Evolutionary conservation across 768 basidiomycete genomes (phyloP).

Genomic region (Tricholoma terreum): DNA sequence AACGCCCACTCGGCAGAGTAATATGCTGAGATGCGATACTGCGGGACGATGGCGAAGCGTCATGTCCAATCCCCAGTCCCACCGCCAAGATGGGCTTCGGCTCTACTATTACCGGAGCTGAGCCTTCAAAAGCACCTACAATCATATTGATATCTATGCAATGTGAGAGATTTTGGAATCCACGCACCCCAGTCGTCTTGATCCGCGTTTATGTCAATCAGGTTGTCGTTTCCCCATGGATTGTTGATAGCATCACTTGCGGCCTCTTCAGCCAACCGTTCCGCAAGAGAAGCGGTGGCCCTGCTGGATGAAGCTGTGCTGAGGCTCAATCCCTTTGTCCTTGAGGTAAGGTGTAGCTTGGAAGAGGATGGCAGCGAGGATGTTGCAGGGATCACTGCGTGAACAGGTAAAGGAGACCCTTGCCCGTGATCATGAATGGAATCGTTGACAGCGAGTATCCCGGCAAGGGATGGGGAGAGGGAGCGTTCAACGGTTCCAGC

Average conservation of each 20-base stretch:
- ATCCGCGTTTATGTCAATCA: conserved; percentile 94
- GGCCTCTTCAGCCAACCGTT: conserved; percentile 56
- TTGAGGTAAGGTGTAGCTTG: conserved; percentile 25
- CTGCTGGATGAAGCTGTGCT: conserved; percentile 43
- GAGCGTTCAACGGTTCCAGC: conserved; percentile 32
- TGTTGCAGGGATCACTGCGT: conserved; percentile 6
- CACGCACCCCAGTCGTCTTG: conserved; percentile 86
- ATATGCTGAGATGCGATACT: neutral
- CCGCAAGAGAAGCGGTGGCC: conserved; percentile 39
- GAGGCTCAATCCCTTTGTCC: conserved; percentile 65
- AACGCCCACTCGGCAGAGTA: conserved; percentile 3
- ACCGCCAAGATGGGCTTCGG: conserved; percentile 11
- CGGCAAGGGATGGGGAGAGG: conserved; percentile 36
- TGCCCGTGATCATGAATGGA: conserved; percentile 8
- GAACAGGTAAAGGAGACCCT: neutral
- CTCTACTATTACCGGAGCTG: conserved; percentile 26
- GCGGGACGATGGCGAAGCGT: neutral
- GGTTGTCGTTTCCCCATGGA: conserved; percentile 73
- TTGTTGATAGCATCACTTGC: conserved; percentile 40
- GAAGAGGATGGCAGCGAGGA: conserved; percentile 11
- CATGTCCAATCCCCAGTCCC: conserved; percentile 2
- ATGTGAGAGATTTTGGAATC: conserved; percentile 30
- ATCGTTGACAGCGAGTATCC: conserved; percentile 13
- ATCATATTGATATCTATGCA: conserved; percentile 2
- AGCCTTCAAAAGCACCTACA: conserved; percentile 75